These are phyloP conservation scores for Vitis hybrid DNA, from an alignment of 177 flowering plant genomes.

Conservation along the genomic window DNA sequence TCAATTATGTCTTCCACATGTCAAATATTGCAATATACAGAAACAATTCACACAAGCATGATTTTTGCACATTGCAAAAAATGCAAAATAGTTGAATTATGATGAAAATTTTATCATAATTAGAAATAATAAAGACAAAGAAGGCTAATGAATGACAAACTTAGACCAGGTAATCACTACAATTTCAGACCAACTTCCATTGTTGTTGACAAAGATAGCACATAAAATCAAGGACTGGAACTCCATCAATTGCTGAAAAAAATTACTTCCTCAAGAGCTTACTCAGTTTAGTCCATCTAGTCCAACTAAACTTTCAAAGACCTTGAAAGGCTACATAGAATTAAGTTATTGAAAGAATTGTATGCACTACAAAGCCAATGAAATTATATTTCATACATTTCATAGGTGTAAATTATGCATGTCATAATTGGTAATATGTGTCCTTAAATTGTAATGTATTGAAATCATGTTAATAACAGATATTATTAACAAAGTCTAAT, in stretches of 20 bases:
- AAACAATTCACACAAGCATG: not conserved
- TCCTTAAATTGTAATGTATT: no score
- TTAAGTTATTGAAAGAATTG: no score
- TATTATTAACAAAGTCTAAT: no score
- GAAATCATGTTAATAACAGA: no score
- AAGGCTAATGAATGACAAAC: not conserved
- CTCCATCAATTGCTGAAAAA: not conserved
- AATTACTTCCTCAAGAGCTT: not conserved
- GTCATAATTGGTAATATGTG: no score
- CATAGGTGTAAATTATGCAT: no score
- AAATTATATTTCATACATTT: no score
- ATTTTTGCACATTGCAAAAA: not conserved
- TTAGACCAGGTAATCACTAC: not conserved
- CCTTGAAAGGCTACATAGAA: not conserved
- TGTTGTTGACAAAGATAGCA: not conserved
- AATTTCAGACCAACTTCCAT: not conserved
- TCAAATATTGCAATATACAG: slow-evolving; percentile 12
- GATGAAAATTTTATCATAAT: not conserved
- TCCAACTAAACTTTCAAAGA: not conserved
- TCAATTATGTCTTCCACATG: slow-evolving; percentile 22
- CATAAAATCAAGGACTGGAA: not conserved
- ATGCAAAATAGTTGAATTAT: not conserved
- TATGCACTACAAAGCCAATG: no score
- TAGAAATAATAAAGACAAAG: not conserved
- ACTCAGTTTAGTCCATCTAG: not conserved